Evolutionary conservation across 2,329 filamentous ascomycete species (phyloP).

Genomic region (Arthrobotrys megalospora): DNA sequence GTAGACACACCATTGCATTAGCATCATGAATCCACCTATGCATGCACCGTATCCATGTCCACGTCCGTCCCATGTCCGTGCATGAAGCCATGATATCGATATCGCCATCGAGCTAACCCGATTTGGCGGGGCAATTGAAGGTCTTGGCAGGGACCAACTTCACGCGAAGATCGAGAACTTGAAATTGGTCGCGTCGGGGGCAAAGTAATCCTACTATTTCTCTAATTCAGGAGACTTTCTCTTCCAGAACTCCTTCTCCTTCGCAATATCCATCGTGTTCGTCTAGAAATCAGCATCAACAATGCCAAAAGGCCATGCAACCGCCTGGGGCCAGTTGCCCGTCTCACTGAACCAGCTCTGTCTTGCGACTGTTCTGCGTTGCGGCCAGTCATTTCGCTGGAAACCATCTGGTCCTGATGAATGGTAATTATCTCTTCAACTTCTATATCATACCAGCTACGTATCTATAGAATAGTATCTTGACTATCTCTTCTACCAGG

Average conservation of each 20-base stretch:
- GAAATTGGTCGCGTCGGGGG: conserved; percentile 26
- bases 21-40: neutral
- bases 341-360: conserved; percentile 87
- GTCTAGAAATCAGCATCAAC: neutral
- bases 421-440: conserved; percentile 74
- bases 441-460: neutral
- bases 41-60: too few species aligned
- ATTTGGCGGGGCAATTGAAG: conserved; percentile 44
- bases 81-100: neutral
- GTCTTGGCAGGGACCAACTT: conserved; percentile 55
- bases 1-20: neutral
- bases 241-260: neutral
- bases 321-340: conserved; percentile 88
- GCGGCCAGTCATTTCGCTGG: conserved; percentile 98
- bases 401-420: conserved; percentile 82
- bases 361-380: conserved; percentile 93
- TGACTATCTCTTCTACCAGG: conserved; percentile 68
- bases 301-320: conserved; percentile 45
- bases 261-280: neutral
- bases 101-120: conserved; percentile 40
- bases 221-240: conserved; percentile 23
- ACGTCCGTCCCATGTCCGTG: neutral
- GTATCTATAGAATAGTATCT: neutral
- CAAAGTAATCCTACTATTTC: conserved; percentile 23
- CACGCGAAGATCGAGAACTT: conserved; percentile 50